phyloP scores from a whole-genome alignment of 192 early-diverging fungal species.

The Rhizoclosmatium globosum region DNA sequence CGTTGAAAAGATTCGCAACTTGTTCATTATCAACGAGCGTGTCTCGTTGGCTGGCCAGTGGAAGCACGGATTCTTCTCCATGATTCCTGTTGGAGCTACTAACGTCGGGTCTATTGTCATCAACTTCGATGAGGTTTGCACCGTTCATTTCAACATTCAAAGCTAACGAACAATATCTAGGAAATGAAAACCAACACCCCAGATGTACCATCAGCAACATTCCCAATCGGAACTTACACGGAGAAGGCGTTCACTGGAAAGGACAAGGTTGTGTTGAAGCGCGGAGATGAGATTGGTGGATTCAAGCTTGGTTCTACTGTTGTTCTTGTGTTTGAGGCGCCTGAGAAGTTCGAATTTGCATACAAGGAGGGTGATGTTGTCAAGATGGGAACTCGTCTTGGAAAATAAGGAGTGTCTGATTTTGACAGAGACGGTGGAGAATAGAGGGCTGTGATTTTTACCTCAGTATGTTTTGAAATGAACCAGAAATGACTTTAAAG shows the following conservation, averaged over 20 bases:
- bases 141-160: background rate
- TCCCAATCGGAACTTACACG: conserved; percentile 75
- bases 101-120: conserved; percentile 97
- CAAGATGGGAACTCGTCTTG: conserved; percentile 83
- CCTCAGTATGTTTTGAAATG: too few relatives aligned
- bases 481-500: too few relatives aligned
- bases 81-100: conserved; percentile 97
- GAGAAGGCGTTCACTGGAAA: conserved; percentile 79
- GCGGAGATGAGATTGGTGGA: conserved; percentile 94
- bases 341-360: conserved; percentile 78
- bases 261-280: conserved; percentile 67
- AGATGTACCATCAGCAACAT: conserved; percentile 27
- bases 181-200: conserved; percentile 57
- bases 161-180: conserved; percentile 21
- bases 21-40: conserved; percentile 98
- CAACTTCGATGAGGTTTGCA: conserved; percentile 86
- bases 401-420: conserved; percentile 8
- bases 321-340: conserved; percentile 97
- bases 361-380: conserved; percentile 78
- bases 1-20: conserved; percentile 79
- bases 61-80: conserved; percentile 94
- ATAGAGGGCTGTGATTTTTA: too few relatives aligned
- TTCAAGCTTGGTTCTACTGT: conserved; percentile 95
- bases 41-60: conserved; percentile 92
- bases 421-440: too few relatives aligned